These are phyloP conservation scores for Torulaspora delbrueckii DNA, from an alignment of 805 yeast genomes.

Conservation along the genomic window DNA sequence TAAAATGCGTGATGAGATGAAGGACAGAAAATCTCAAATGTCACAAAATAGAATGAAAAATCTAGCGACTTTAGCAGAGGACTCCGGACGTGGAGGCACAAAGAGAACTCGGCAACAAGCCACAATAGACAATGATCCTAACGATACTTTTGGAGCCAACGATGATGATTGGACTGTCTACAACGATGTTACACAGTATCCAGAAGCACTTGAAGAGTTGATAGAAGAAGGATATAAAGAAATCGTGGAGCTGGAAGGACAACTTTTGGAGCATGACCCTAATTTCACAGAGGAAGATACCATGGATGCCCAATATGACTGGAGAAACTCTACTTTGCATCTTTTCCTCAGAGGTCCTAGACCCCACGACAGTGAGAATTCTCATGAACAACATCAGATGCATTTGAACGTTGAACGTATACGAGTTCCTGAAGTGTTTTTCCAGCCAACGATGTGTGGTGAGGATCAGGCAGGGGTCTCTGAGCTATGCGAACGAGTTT, in stretches of 20 bases:
- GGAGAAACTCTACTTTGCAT: slow-evolving; percentile 77
- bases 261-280: slow-evolving; percentile 77
- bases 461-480: slow-evolving; percentile 92
- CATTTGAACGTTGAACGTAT: slow-evolving; percentile 89
- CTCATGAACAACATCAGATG: slow-evolving; percentile 84
- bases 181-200: slow-evolving; percentile 69
- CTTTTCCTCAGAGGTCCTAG: slow-evolving; percentile 86
- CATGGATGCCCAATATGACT: slow-evolving; percentile 72
- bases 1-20: slow-evolving; percentile 68
- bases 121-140: slow-evolving; percentile 83
- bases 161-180: slow-evolving; percentile 95
- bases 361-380: slow-evolving; percentile 73
- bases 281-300: slow-evolving; percentile 82
- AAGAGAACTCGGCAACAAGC: slow-evolving; percentile 53
- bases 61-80: slow-evolving; percentile 83
- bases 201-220: slow-evolving; percentile 61
- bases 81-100: slow-evolving; percentile 38
- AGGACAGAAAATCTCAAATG: slow-evolving; percentile 84
- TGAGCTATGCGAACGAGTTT: slow-evolving; percentile 66
- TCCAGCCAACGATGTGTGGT: slow-evolving; percentile 92
- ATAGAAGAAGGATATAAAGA: slow-evolving; percentile 67
- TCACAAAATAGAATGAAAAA: slow-evolving; percentile 91
- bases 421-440: slow-evolving; percentile 84
- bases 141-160: slow-evolving; percentile 89
- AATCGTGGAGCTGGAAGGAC: slow-evolving; percentile 62